Percentiles rank a stretch among this genome's conserved stretches.
Conservation (phyloP, 2,329 filamentous ascomycete species). For the Fulvia fulva region DNA sequence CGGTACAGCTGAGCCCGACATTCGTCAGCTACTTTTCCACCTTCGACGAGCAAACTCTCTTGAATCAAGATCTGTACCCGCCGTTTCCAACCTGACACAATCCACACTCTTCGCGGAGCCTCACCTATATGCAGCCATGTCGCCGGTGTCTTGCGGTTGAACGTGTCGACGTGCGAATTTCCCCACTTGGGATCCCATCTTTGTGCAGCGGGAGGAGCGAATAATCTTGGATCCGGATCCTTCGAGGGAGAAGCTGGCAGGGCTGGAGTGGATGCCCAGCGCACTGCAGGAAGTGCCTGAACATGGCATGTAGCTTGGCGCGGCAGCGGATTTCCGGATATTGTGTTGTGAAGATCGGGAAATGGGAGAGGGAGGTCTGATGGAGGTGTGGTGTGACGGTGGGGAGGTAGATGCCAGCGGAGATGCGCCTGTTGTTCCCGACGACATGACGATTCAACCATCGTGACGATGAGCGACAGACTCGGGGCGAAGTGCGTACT, state of each 20-base stretch:
- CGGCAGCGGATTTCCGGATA: constrained; percentile 3
- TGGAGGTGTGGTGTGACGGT: neutral
- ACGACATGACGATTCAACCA: neutral
- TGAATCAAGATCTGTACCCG: neutral
- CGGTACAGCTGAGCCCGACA: constrained; percentile 1
- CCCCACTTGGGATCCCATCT: neutral
- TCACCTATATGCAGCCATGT: neutral
- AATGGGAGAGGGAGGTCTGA: neutral
- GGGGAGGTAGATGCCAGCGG: neutral
- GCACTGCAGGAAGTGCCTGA: neutral
- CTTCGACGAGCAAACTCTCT: neutral
- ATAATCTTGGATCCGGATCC: neutral
- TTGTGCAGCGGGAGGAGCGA: neutral
- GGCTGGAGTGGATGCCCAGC: neutral
- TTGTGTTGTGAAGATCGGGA: neutral
- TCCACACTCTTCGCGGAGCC: neutral
- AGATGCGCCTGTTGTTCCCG: neutral
- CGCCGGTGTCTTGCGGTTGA: neutral
- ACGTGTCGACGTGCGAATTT: neutral
- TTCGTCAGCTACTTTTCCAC: neutral
- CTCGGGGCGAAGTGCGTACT: neutral
- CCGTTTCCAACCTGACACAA: neutral
- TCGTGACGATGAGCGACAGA: neutral
- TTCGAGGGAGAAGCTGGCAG: neutral
- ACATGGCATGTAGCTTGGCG: constrained; percentile 1